phyloP scores from a whole-genome alignment of 2,329 filamentous ascomycete species.

The Dryadomyces quercus-mongolicae region DNA sequence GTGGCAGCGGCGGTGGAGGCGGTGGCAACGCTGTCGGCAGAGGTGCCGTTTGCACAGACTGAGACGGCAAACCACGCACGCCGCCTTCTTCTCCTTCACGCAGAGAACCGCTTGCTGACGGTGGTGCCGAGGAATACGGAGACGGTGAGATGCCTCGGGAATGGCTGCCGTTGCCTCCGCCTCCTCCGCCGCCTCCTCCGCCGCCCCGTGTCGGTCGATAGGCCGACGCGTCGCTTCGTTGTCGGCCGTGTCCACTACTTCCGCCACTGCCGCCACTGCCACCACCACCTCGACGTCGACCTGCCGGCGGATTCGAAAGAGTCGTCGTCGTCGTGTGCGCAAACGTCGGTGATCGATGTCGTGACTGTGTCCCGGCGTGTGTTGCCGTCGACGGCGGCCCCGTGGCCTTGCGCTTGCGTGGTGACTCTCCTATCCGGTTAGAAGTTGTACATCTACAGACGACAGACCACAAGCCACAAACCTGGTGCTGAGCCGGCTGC shows the following conservation, averaged over 20 bases:
- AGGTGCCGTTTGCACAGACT: not conserved
- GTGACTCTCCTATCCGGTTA: slow-evolving; percentile 52
- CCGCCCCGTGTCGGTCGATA: slow-evolving; percentile 29
- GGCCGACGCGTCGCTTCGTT: slow-evolving; percentile 51
- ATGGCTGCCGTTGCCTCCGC: slow-evolving; percentile 1
- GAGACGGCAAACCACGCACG: not conserved
- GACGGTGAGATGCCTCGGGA: slow-evolving; percentile 18
- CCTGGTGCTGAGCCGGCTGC: slow-evolving; percentile 4
- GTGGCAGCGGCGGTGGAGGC: slow-evolving; percentile 12
- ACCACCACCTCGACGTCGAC: slow-evolving; percentile 29
- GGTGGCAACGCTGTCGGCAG: slow-evolving; percentile 7
- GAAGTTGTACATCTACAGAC: not conserved
- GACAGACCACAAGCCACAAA: not conserved
- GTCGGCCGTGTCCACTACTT: slow-evolving; percentile 41
- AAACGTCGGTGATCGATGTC: slow-evolving; percentile 41
- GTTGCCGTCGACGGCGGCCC: slow-evolving; percentile 37
- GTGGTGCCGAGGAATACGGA: slow-evolving; percentile 21
- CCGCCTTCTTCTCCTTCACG: slow-evolving; percentile 22
- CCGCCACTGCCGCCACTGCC: no score
- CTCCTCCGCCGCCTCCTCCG: slow-evolving; percentile 3
- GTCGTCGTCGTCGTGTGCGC: slow-evolving; percentile 33
- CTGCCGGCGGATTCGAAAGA: slow-evolving; percentile 37
- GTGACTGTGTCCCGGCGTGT: slow-evolving; percentile 31
- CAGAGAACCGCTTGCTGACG: slow-evolving; percentile 19
- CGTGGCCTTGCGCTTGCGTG: slow-evolving; percentile 72